Percentiles rank a stretch among this genome's conserved stretches.
phyloP scores from a whole-genome alignment of 768 basidiomycete genomes.

The Lactifluus hygrophoroides region DNA sequence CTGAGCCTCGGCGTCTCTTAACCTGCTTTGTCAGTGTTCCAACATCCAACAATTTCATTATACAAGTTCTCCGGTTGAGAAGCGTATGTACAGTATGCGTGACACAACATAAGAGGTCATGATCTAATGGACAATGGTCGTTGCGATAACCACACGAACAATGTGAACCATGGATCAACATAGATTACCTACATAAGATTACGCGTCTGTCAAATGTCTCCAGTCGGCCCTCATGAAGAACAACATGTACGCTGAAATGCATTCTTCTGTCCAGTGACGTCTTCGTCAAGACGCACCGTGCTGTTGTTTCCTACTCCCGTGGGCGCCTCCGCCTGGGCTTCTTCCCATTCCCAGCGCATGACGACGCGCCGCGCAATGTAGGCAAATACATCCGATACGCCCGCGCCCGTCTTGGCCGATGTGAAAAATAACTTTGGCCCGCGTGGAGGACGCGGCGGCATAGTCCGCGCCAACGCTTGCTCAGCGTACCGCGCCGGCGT shows the following conservation, averaged over 20 bases:
- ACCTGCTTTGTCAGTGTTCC: no score
- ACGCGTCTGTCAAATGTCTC: background rate
- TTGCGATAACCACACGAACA: no score
- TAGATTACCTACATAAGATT: background rate
- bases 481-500: conserved; percentile 22
- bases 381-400: conserved; percentile 66
- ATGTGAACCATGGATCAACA: background rate
- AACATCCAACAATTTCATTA: no score
- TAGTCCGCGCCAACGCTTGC: conserved; percentile 5
- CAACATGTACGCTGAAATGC: background rate
- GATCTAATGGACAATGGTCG: background rate
- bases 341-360: conserved; percentile 58
- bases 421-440: conserved; percentile 66
- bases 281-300: conserved; percentile 7
- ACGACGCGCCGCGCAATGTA: conserved; percentile 62
- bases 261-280: background rate
- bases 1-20: no score
- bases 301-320: conserved; percentile 29
- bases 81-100: background rate
- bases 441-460: conserved; percentile 33
- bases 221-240: conserved; percentile 7
- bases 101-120: background rate
- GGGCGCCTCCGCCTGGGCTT: conserved; percentile 37
- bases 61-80: no score
- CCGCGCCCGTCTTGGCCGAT: conserved; percentile 70